These are phyloP conservation scores for Pythium brachiatum DNA, from an alignment of 352 stramenopile species.

Conservation along the genomic window DNA sequence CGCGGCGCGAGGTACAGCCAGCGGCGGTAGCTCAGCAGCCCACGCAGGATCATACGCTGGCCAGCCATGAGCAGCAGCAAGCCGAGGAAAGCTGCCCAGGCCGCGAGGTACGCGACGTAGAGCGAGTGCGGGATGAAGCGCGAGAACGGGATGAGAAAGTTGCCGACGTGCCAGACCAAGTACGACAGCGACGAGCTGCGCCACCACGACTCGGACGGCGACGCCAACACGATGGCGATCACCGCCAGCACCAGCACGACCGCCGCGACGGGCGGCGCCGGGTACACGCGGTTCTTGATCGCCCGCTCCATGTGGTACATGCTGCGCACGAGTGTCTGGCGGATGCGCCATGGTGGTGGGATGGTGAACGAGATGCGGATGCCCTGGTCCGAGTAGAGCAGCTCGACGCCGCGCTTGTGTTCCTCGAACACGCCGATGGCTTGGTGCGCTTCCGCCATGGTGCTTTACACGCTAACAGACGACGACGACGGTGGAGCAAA, in stretches of 20 bases:
- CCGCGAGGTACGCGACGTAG: conserved; percentile 83
- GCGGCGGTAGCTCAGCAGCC: conserved; percentile 83
- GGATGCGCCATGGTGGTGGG: conserved; percentile 72
- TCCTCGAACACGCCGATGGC: conserved; percentile 84
- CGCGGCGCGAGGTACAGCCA: conserved; percentile 82
- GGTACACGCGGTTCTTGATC: conserved; percentile 72
- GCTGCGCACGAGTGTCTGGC: conserved; percentile 53
- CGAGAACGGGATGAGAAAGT: conserved; percentile 74
- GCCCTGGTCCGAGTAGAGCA: conserved; percentile 82
- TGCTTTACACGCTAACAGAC: not conserved
- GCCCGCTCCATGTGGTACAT: conserved; percentile 74
- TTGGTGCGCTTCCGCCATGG: conserved; percentile 85
- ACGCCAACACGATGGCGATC: conserved; percentile 57
- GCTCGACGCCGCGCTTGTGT: conserved; percentile 84
- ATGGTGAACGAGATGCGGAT: conserved; percentile 85
- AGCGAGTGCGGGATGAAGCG: conserved; percentile 58
- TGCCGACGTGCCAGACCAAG: conserved; percentile 77
- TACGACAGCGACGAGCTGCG: conserved; percentile 69
- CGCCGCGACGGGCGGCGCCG: conserved; percentile 60
- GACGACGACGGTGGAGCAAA: not conserved
- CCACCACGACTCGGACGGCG: conserved; percentile 82
- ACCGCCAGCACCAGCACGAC: conserved; percentile 56
- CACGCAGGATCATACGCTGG: conserved; percentile 77
- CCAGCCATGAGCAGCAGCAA: conserved; percentile 82
- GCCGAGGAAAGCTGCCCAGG: conserved; percentile 76